Evolutionary conservation across 805 yeast species (phyloP), one percentile per base, ranked within the genome.

Genomic region (Pichia sporocuriosa): DNA sequence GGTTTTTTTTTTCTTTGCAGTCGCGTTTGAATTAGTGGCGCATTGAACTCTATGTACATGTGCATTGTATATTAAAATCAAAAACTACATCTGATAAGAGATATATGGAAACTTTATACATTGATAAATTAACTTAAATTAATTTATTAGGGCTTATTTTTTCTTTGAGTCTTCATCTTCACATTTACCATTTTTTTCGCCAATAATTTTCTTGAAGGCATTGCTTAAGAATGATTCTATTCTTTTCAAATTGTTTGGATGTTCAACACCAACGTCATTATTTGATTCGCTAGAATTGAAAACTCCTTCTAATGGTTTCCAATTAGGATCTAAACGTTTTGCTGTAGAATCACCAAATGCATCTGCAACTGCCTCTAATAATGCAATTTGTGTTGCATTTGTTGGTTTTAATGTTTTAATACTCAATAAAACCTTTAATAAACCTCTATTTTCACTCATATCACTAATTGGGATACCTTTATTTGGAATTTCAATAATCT

Each of bases 341-440:
- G 98, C 98, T 20, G 70, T 72, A 32, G 69, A 69, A 60, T 93
- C 99, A 44, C 84, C 77, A 37, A 83, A 74, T 2, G 95, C 83
- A 57, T 88, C 96, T 1, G 99, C 98, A 48, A 93, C 71, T 0
- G 96, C 96, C 60, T 93, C 99, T 55, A 94, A 71, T 42, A 93
- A 67, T 23, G 94, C 94, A 11, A 80, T 81, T 61, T 93, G 96
- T 1, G 93, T 81, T 12, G 90, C 84, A 20, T 84, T 81, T 42
- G 73, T 72, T 2, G 97, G 95, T 43, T 79, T 74, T 52, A 80
- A 67, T 4, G 88, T 77, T 53, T 77, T 75, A 15, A 93, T 83
- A 37, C 77, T 76, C 51, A 88, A 72, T 11, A 76, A 68, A 15
- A 93, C 85, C 52, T 77, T 80, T 75, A 89, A 69, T 54, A 83